phyloP scores from a whole-genome alignment of 1,139 yeast genomes.

The Hemisphaericaspora xylanilytica region DNA sequence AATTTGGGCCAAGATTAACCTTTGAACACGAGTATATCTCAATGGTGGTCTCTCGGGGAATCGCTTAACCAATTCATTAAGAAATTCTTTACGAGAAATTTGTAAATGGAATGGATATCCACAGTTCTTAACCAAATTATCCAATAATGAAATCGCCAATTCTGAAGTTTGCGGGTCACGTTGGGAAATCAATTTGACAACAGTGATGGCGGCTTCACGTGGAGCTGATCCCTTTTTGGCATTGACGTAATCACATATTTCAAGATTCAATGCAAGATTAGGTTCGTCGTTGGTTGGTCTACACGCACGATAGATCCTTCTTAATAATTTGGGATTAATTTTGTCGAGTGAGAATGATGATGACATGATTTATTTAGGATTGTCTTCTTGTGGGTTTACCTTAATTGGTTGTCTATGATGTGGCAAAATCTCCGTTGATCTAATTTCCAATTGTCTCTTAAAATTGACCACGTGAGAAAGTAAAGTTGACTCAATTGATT shows the following conservation, averaged over 20 bases:
- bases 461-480: no score
- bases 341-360: constrained; percentile 42
- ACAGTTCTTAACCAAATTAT: constrained; percentile 92
- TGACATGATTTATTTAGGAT: constrained; percentile 7
- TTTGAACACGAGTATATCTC: constrained; percentile 78
- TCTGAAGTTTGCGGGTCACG: constrained; percentile 77
- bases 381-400: no score
- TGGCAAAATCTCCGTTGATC: no score
- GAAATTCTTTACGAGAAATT: constrained; percentile 89
- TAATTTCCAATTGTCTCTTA: no score
- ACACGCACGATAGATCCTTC: constrained; percentile 84
- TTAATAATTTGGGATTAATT: constrained; percentile 57
- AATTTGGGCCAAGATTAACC: constrained; percentile 81
- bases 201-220: constrained; percentile 89
- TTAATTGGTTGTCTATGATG: no score
- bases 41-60: constrained; percentile 96
- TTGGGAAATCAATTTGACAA: constrained; percentile 79
- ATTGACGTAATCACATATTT: constrained; percentile 90
- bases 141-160: constrained; percentile 60
- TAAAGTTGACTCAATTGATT: no score
- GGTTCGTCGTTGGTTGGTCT: constrained; percentile 84
- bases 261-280: constrained; percentile 81
- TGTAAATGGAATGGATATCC: constrained; percentile 97
- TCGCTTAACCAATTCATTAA: constrained; percentile 86
- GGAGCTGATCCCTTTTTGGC: constrained; percentile 91